Conservation (phyloP, 1,284 basidiomycete genomes). For the Fomitopsis palustris region DNA sequence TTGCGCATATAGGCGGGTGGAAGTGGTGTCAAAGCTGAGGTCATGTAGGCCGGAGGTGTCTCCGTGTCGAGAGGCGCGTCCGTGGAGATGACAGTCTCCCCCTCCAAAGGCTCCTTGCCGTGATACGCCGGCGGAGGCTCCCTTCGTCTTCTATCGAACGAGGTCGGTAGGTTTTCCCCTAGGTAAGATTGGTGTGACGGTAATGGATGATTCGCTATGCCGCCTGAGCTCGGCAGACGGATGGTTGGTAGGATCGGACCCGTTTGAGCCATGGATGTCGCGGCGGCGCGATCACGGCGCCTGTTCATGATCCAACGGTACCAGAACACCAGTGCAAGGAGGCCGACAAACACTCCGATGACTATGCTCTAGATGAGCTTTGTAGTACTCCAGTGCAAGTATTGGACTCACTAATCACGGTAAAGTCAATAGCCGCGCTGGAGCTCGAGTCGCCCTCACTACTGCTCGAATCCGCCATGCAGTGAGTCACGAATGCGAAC, state of each 20-base stretch:
- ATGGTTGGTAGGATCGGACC: background rate
- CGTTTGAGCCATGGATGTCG: background rate
- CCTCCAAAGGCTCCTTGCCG: background rate
- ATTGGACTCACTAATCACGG: background rate
- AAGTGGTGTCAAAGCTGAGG: background rate
- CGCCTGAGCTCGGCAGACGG: background rate
- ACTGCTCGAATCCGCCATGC: background rate
- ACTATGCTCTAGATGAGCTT: background rate
- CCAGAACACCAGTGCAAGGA: background rate
- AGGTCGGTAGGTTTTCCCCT: background rate
- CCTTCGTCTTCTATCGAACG: background rate
- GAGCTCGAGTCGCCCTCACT: background rate
- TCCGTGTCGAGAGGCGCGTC: background rate
- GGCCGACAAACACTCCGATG: background rate
- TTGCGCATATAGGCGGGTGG: background rate
- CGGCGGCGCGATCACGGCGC: slow-evolving; percentile 12
- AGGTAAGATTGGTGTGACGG: background rate
- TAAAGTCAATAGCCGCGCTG: background rate
- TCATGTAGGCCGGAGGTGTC: background rate
- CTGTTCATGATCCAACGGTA: background rate
- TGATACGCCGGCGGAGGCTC: slow-evolving; percentile 1
- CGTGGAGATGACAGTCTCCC: background rate
- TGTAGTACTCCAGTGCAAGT: background rate
- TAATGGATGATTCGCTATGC: background rate
- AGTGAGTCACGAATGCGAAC: background rate